These are phyloP conservation scores for Mitragyna speciosa DNA, from an alignment of 257 asterid genomes.

Conservation along the genomic window DNA sequence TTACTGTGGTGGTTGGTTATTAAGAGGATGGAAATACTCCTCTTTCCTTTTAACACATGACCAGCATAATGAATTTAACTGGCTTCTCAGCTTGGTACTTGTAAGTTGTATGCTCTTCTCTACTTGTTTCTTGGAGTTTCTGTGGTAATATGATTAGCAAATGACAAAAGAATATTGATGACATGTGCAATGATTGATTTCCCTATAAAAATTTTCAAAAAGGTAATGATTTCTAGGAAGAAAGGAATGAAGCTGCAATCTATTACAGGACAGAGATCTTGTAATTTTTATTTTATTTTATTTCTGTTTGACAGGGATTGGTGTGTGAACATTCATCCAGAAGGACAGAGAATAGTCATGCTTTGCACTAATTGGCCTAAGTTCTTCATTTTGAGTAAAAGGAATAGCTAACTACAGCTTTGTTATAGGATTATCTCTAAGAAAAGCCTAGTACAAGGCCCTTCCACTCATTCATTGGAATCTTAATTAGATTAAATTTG, in stretches of 20 bases:
- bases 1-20: constrained; percentile 7
- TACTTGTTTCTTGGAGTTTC: constrained; percentile 20
- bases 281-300: no score
- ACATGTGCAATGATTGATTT: constrained; percentile 49
- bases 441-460: background rate
- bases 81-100: constrained; percentile 26
- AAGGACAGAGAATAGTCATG: constrained; percentile 34
- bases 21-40: background rate
- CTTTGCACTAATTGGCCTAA: constrained; percentile 30
- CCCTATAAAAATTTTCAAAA: constrained; percentile 11
- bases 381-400: constrained; percentile 1
- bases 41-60: constrained; percentile 25
- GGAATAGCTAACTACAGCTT: background rate
- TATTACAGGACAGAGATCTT: constrained; percentile 29
- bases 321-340: constrained; percentile 26
- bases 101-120: constrained; percentile 8
- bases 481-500: background rate
- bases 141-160: constrained; percentile 23
- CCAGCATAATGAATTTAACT: constrained; percentile 19
- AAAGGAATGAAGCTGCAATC: constrained; percentile 19
- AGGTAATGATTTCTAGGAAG: constrained; percentile 16
- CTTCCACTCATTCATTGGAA: background rate
- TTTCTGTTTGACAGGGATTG: constrained; percentile 31
- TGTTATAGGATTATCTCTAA: background rate
- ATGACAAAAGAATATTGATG: constrained; percentile 31